These are phyloP conservation scores for Tillandsia leiboldiana DNA, from an alignment of 176 grass and related monocot genomes.

Conservation along the genomic window DNA sequence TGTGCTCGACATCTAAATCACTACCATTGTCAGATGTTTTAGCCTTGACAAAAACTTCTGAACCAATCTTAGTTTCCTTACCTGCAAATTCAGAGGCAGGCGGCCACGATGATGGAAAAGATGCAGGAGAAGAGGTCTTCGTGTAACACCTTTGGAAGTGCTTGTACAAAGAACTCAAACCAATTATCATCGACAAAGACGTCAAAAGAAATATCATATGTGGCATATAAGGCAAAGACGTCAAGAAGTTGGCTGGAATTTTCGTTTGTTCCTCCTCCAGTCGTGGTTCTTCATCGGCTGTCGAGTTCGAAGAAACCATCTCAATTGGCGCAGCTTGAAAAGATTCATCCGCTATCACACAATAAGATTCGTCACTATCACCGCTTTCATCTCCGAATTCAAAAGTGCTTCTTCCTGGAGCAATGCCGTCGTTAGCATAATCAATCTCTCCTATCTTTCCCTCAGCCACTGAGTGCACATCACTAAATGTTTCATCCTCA, in stretches of 20 bases:
- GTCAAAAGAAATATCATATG: constrained; percentile 20
- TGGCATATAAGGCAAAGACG: constrained; percentile 1
- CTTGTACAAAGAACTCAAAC: constrained; percentile 20
- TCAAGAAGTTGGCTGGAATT: neutral
- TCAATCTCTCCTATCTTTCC: neutral
- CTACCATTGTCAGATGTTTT: neutral
- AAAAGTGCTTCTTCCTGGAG: neutral
- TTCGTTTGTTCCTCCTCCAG: neutral
- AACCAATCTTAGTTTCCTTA: neutral
- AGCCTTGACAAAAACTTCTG: neutral
- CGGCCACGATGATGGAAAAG: neutral
- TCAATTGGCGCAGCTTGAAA: neutral
- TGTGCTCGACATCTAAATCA: neutral
- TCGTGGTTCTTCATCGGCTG: neutral
- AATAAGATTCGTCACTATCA: too few species aligned
- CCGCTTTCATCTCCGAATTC: neutral
- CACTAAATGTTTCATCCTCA: neutral
- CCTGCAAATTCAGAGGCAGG: neutral
- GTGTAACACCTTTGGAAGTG: constrained; percentile 18
- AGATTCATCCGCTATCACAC: neutral
- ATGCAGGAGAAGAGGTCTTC: neutral
- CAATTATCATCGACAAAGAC: constrained; percentile 19
- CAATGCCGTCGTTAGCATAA: neutral
- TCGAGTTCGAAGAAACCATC: neutral
- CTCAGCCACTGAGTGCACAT: neutral